Percentiles rank a stretch among this genome's conserved stretches.
phyloP scores from a whole-genome alignment of 176 grass and related monocot genomes.

The Alloteropsis semialata region DNA sequence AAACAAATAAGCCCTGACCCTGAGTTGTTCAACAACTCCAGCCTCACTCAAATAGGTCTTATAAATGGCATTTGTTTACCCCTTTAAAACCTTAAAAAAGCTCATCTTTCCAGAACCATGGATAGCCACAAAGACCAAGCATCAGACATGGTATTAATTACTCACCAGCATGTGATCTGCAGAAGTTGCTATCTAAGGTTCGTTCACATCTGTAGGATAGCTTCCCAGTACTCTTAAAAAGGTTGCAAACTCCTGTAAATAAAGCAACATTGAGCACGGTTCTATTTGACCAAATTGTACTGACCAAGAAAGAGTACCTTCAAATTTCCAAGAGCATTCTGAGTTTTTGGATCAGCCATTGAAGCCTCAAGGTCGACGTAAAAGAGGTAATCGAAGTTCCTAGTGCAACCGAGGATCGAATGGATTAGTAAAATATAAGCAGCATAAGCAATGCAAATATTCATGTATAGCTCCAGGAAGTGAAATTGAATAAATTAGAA shows the following conservation, averaged over 20 bases:
- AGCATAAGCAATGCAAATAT: background rate
- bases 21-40: background rate
- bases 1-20: background rate
- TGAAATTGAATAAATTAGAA: background rate
- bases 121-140: background rate
- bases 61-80: background rate
- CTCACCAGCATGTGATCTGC: slow-evolving; percentile 28
- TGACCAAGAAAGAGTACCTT: slow-evolving; percentile 48
- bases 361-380: slow-evolving; percentile 94
- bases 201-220: slow-evolving; percentile 65
- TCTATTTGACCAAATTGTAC: background rate
- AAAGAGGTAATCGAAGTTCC: slow-evolving; percentile 96
- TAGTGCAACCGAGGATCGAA: slow-evolving; percentile 28
- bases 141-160: slow-evolving; percentile 1
- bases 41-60: background rate
- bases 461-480: background rate
- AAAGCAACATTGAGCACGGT: slow-evolving; percentile 21
- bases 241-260: slow-evolving; percentile 78
- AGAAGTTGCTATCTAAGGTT: slow-evolving; percentile 47
- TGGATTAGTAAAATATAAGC: background rate
- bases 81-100: background rate
- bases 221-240: slow-evolving; percentile 79
- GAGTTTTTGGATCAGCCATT: slow-evolving; percentile 77
- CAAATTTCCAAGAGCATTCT: slow-evolving; percentile 84
- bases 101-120: background rate